Percentiles rank a stretch among this genome's conserved stretches.
Conservation (phyloP, 139 green algal species). For the Diplosphaera chodatii region DNA sequence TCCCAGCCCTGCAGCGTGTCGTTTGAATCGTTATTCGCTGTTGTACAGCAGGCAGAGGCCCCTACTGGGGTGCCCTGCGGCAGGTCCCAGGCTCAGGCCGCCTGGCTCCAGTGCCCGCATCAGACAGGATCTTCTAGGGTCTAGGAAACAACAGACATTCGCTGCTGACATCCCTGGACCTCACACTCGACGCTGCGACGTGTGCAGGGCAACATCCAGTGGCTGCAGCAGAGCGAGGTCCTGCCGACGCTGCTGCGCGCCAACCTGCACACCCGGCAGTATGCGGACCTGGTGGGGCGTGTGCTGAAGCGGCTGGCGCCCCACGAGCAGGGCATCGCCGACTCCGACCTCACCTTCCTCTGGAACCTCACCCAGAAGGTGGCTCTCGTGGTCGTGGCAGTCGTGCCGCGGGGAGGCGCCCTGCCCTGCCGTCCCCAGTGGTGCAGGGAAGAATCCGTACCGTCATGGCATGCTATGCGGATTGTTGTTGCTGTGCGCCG, state of each 20-base stretch:
- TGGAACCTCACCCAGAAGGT: slow-evolving; percentile 75
- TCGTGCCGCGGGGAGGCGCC: no score
- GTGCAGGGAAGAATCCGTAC: no score
- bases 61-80: no score
- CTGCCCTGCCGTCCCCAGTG: no score
- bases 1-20: no score
- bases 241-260: slow-evolving; percentile 63
- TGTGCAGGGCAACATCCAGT: slow-evolving; percentile 39
- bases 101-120: no score
- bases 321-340: slow-evolving; percentile 26
- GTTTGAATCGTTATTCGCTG: no score
- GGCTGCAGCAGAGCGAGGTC: slow-evolving; percentile 60
- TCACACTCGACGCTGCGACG: no score
- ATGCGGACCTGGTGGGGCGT: slow-evolving; percentile 63
- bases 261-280: slow-evolving; percentile 88
- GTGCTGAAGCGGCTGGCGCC: slow-evolving; percentile 53
- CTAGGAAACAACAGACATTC: not conserved
- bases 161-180: no score
- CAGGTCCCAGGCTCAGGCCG: no score
- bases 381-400: not conserved
- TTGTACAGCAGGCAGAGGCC: no score
- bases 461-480: not conserved
- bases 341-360: slow-evolving; percentile 69
- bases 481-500: not conserved
- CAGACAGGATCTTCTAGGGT: no score